A percentile compares a stretch with the other conserved stretches of the same genome.
These are phyloP conservation scores for Prunella vulgaris DNA, from an alignment of 257 asterid species.

Conservation along the genomic window DNA sequence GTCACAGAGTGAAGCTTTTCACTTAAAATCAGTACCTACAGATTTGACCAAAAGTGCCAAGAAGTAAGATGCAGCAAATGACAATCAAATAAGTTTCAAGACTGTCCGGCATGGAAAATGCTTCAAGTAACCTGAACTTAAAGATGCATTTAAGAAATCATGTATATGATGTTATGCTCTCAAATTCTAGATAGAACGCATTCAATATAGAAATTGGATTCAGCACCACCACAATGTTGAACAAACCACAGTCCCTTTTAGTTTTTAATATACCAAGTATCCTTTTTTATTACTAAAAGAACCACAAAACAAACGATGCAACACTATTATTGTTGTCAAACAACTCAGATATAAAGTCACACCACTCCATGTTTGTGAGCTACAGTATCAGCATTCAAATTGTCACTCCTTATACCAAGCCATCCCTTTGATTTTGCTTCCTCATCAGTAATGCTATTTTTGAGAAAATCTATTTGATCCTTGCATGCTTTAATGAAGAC, in stretches of 20 bases:
- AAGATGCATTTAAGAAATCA: neutral
- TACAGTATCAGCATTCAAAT: constrained; percentile 62
- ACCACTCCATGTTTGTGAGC: constrained; percentile 99
- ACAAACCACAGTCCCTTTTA: neutral
- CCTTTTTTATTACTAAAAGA: neutral
- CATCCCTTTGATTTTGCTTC: constrained; percentile 82
- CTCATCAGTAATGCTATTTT: constrained; percentile 60
- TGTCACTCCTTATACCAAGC: constrained; percentile 66
- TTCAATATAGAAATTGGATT: neutral
- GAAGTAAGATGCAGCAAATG: neutral
- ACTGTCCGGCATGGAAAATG: neutral
- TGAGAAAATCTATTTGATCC: constrained; percentile 88
- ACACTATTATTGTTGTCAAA: constrained; percentile 16
- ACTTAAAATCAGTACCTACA: constrained; percentile 82
- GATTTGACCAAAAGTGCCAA: neutral
- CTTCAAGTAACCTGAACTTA: neutral
- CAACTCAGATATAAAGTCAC: constrained; percentile 19
- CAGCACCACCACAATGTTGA: neutral
- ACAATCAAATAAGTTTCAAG: neutral
- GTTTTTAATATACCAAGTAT: neutral
- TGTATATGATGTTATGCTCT: neutral
- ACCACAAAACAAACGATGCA: neutral
- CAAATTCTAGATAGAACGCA: neutral
- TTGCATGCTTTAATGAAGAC: constrained; percentile 83
- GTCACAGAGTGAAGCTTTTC: constrained; percentile 89